Conservation (phyloP, 2,329 filamentous ascomycete species). For the Trichoderma afroharzianum region DNA sequence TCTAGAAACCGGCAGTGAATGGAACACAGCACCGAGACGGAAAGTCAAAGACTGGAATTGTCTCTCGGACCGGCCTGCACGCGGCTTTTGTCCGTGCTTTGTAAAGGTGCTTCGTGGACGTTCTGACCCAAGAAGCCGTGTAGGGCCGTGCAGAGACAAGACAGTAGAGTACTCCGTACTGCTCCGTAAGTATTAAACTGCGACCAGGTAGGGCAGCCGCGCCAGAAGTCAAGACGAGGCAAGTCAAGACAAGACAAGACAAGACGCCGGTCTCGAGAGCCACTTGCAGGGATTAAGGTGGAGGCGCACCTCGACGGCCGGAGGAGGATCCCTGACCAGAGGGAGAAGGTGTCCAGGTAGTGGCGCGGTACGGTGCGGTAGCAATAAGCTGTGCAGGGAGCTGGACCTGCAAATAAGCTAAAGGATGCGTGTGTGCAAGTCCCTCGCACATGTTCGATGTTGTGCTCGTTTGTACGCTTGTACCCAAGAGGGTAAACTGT, state of each 20-base stretch:
- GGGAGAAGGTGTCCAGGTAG: conserved; percentile 2
- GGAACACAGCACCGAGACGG: neutral
- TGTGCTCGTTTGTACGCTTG: neutral
- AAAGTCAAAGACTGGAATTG: neutral
- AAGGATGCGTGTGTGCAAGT: neutral
- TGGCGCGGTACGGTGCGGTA: neutral
- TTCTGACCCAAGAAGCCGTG: neutral
- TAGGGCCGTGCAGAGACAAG: neutral
- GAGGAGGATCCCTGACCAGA: conserved; percentile 15
- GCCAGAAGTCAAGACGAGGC: conserved; percentile 3
- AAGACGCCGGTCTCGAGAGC: conserved; percentile 12
- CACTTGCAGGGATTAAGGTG: conserved; percentile 6
- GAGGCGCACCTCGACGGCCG: conserved; percentile 12
- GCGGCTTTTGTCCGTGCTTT: neutral
- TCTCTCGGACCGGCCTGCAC: neutral
- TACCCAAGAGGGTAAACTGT: neutral
- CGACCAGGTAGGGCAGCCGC: conserved; percentile 9
- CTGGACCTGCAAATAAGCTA: neutral
- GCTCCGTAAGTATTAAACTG: neutral
- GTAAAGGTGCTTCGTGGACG: neutral
- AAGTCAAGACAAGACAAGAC: conserved; percentile 10
- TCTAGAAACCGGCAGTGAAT: conserved; percentile 31
- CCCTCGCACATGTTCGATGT: neutral
- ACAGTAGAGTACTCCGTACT: neutral
- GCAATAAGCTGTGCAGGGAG: conserved; percentile 10